Evolutionary conservation across 192 early-diverging fungal species (phyloP), one percentile per base, ranked within the genome.

Genomic region (Backusella australiensis): DNA sequence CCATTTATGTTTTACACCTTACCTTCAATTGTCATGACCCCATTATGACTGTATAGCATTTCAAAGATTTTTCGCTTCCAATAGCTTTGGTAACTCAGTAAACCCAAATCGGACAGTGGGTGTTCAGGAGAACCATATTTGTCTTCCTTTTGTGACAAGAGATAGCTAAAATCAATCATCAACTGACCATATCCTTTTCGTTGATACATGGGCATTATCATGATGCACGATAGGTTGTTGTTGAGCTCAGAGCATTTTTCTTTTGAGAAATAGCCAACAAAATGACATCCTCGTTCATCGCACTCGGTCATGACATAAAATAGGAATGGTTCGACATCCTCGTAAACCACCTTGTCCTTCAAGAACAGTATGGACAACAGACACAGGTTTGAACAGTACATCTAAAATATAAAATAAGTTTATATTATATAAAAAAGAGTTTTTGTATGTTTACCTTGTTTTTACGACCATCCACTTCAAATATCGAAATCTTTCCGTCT

Each of bases 251-350:
- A 96, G 34, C 87, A 87, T 82, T 97, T 98, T 83, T 98, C 96
- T 73, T 99, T 99, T 29, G 96, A 97, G 85, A 97, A 99, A 74
- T 99, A 99, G 0, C 97, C 98, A n/a, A 97, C 94, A 84, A 99
- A 94, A 75, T 96, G 95, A 78, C 91, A 93, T 97, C 98, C 79
- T 98, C 97, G 79, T 96, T 87, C 77, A 63, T 94, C 92, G 38
- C 88, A 86, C 81, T 98, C 96, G 3, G 94, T 95, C 87, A 99
- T 87, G 23, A 99, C 86, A 76, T 99, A 99, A 75, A 99, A 99
- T 36, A 98, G 82, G 80, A 98, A 99, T 19, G 98, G 97, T 73
- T 99, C 98, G 95, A 78, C 91, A 93, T 98, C 98, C 78, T 98
- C 98, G 78, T 96, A 98, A 29, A 98, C 83, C 6, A 97, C 98